Evolutionary conservation across 169 alveolate genomes (phyloP).

Genomic region (Babesia bigemina): DNA sequence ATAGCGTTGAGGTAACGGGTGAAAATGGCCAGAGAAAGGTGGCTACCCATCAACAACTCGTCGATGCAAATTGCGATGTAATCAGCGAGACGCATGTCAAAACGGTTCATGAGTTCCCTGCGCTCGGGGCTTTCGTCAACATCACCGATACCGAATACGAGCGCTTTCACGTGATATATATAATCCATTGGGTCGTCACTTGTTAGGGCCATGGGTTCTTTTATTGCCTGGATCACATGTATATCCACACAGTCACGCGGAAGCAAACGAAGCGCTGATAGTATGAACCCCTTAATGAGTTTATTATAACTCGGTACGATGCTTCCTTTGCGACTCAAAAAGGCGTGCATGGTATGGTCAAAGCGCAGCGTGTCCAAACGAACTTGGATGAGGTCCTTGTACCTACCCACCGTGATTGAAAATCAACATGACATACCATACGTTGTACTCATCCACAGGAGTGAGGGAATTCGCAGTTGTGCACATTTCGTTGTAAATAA

Average conservation of each 20-base stretch:
- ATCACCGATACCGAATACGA: constrained; percentile 42
- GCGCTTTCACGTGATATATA: constrained; percentile 23
- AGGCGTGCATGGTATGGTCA: constrained; percentile 39
- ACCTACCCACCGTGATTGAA: constrained; percentile 7
- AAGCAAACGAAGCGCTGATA: constrained; percentile 34
- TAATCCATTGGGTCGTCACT: constrained; percentile 68
- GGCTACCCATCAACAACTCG: constrained; percentile 31
- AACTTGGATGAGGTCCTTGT: constrained; percentile 55
- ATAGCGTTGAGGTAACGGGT: constrained; percentile 21
- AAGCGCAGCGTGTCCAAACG: constrained; percentile 53
- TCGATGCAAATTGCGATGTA: constrained; percentile 55
- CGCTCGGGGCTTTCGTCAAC: constrained; percentile 16
- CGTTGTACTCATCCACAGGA: constrained; percentile 23
- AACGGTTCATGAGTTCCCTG: constrained; percentile 31
- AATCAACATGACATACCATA: constrained; percentile 8
- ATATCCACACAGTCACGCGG: constrained; percentile 45
- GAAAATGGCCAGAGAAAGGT: constrained; percentile 27
- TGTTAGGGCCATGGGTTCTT: constrained; percentile 12
- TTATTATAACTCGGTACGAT: constrained; percentile 54
- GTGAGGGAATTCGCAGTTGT: constrained; percentile 58
- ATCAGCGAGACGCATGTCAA: constrained; percentile 61
- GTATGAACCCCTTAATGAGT: constrained; percentile 41
- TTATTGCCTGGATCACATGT: not conserved
- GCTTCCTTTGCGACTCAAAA: constrained; percentile 21
- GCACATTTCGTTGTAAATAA: constrained; percentile 45